Evolutionary conservation across 169 alveolate genomes (phyloP), one percentile per base, ranked within the genome.

Genomic region (Fabrea salina): DNA sequence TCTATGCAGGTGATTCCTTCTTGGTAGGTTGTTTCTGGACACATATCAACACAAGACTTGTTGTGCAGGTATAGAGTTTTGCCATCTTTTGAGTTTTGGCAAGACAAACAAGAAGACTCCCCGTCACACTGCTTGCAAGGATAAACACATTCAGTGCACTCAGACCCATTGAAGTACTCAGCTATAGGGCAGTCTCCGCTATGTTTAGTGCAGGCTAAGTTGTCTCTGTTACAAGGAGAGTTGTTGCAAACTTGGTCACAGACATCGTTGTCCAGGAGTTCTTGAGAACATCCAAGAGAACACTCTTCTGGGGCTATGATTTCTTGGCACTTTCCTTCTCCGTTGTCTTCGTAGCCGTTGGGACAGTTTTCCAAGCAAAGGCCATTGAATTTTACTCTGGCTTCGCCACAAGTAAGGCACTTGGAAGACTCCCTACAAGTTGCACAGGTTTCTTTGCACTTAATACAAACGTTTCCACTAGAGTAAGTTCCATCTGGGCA

Each of bases 1-100:
- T 25, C 37, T 30, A 22, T 51, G 35, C 82, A 74, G 5, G 33
- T 30, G 11, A 53, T 33, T 0, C 74, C 74, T 8, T 56, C 37
- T 5, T 50, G 19, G n/a, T 53, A 35, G 1, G 76, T 77, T 47
- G 78, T 78, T 49, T 50, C 76, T 5, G 71, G 71, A 40, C 83
- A 77, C 11, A 16, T 16, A 59, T 44, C 59, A 43, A 47, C 41
- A 41, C 83, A 77, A 7, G 32, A 0, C 2, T 33, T 43, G 19
- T 64, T 35, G 54, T 61, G 25, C 50, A 77, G 47, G 19, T 61
- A 64, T 37, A 43, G 22, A 2, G 30, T 43, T 13, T 16, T 19
- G 8, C 39, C 49, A 19, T 59, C 2, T 30, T 13, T 43, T 43
- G 79, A 13, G 22, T 25, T 27, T 8, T 16, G 5, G 25, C 79